Conservation (phyloP, 768 basidiomycete species). For the Kondoa malvinella region DNA sequence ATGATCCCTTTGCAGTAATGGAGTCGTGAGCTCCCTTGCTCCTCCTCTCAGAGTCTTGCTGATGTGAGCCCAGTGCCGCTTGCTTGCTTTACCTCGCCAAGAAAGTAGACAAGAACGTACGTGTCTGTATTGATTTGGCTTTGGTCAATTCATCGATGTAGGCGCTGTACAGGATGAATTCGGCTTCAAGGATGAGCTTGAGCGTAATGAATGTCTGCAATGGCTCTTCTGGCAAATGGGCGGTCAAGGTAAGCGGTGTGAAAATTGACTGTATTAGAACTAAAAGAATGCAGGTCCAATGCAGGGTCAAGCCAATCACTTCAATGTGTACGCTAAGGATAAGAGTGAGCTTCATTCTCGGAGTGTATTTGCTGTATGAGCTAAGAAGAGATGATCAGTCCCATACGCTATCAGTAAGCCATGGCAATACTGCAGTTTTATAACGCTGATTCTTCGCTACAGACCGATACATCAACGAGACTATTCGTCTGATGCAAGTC, state of each 20-base stretch:
- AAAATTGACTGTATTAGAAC: background rate
- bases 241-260: background rate
- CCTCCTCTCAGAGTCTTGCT: too few species aligned
- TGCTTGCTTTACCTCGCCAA: background rate
- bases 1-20: background rate
- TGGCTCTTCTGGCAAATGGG: background rate
- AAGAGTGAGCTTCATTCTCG: background rate
- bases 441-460: background rate
- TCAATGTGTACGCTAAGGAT: background rate
- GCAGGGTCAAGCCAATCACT: background rate
- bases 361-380: background rate
- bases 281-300: background rate
- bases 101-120: background rate
- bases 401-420: background rate
- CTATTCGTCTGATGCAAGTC: background rate
- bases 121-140: background rate
- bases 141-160: background rate
- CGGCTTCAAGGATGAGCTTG: background rate
- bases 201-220: background rate
- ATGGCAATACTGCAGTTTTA: background rate
- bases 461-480: background rate
- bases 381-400: background rate
- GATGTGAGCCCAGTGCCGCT: too few species aligned
- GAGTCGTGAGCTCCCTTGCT: too few species aligned
- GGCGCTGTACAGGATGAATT: background rate